Conservation (phyloP, 1,284 basidiomycete genomes). For the Sparassis latifolia region DNA sequence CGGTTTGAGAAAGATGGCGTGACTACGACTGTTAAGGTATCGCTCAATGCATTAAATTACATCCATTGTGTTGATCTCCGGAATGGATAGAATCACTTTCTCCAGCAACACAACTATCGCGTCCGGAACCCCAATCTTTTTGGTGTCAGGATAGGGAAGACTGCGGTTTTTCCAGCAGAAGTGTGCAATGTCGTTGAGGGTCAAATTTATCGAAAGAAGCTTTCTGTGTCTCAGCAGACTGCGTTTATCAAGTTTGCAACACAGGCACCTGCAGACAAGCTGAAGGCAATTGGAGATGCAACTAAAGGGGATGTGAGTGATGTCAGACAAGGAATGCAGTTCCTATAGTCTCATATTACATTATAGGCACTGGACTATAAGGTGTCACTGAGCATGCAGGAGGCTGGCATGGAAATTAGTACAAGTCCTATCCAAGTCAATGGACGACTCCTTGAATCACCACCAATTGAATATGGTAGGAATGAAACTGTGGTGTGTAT, state of each 20-base stretch:
- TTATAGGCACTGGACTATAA: slow-evolving; percentile 24
- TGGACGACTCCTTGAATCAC: slow-evolving; percentile 24
- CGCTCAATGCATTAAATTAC: background rate
- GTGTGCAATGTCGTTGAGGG: slow-evolving; percentile 37
- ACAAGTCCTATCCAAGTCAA: slow-evolving; percentile 17
- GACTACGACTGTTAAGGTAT: slow-evolving; percentile 29
- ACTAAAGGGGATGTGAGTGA: slow-evolving; percentile 20
- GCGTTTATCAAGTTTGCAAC: slow-evolving; percentile 39
- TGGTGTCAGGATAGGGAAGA: slow-evolving; percentile 29
- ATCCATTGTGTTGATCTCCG: background rate
- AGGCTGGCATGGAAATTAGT: slow-evolving; percentile 25
- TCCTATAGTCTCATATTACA: background rate
- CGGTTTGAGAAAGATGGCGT: slow-evolving; percentile 28
- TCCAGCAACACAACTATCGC: slow-evolving; percentile 21
- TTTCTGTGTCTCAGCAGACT: slow-evolving; percentile 31
- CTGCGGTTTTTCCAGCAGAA: slow-evolving; percentile 41
- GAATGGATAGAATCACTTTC: slow-evolving; percentile 30
- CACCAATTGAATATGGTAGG: slow-evolving; percentile 21
- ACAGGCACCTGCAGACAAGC: slow-evolving; percentile 31
- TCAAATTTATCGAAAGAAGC: slow-evolving; percentile 41
- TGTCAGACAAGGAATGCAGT: background rate
- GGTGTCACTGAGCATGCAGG: slow-evolving; percentile 26
- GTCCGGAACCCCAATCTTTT: slow-evolving; percentile 30
- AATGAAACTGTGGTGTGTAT: slow-evolving; percentile 11
- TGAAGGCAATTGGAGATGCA: slow-evolving; percentile 29